Conservation (phyloP, 2,329 filamentous ascomycete genomes). For the Aspergillus felis region DNA sequence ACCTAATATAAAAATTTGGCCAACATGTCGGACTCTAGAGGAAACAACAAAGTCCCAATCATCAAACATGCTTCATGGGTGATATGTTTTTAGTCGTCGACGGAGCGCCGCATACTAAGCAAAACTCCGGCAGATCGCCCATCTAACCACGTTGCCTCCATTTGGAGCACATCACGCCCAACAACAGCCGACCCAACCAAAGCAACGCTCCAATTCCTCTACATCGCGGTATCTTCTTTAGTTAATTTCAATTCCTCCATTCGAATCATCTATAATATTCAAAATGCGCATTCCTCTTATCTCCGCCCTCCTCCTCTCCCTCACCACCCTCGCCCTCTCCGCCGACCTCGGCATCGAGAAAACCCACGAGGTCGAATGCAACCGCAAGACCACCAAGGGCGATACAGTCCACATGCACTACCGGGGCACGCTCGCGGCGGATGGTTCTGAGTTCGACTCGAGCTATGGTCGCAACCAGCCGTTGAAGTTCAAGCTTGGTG, state of each 20-base stretch:
- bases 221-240: neutral
- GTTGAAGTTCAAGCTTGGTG: slow-evolving; percentile 74
- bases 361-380: slow-evolving; percentile 69
- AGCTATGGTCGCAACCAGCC: slow-evolving; percentile 73
- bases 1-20: neutral
- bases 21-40: neutral
- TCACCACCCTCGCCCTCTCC: slow-evolving; percentile 49
- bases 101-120: neutral
- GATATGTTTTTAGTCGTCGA: neutral
- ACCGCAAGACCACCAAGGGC: slow-evolving; percentile 69
- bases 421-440: slow-evolving; percentile 69
- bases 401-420: slow-evolving; percentile 87
- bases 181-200: no score
- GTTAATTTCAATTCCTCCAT: neutral
- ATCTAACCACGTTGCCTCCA: neutral
- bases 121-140: neutral
- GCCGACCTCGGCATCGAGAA: slow-evolving; percentile 69
- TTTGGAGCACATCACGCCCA: neutral
- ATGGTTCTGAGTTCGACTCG: slow-evolving; percentile 79
- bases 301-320: slow-evolving; percentile 35
- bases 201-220: neutral
- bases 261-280: neutral
- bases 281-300: slow-evolving; percentile 44
- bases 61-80: neutral
- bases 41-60: neutral